A percentile compares a stretch with the other conserved stretches of the same genome.
These are phyloP conservation scores for Mycena maculata DNA, from an alignment of 768 basidiomycete species.

Conservation along the genomic window DNA sequence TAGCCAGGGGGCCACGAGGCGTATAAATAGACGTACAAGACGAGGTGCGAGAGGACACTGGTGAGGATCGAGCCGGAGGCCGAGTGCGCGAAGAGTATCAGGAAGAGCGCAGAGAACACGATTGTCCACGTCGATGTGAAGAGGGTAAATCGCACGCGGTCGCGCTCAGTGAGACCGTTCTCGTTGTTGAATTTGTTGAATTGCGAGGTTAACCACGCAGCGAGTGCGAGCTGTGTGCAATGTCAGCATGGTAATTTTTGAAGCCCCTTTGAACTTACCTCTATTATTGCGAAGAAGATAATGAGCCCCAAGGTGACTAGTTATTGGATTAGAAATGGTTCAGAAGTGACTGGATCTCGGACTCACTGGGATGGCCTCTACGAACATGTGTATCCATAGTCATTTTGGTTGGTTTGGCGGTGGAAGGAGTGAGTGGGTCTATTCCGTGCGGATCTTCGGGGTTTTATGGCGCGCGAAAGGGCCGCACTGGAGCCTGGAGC, in stretches of 20 bases:
- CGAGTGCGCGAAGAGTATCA: conserved; percentile 65
- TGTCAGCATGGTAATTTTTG: not conserved
- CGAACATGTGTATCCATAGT: conserved; percentile 54
- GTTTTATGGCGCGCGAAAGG: not conserved
- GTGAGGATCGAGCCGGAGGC: conserved; percentile 62
- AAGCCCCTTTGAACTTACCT: conserved; percentile 52
- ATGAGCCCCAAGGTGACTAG: conserved; percentile 65
- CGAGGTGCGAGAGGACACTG: conserved; percentile 71
- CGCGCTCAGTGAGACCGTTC: conserved; percentile 59
- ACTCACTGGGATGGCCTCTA: conserved; percentile 68
- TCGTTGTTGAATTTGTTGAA: conserved; percentile 71
- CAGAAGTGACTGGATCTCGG: not conserved
- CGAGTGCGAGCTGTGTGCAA: conserved; percentile 65
- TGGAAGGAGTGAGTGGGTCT: not conserved
- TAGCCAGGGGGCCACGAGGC: conserved; percentile 3
- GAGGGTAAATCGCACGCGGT: conserved; percentile 73
- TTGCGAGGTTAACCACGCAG: conserved; percentile 76
- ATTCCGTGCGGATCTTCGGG: not conserved
- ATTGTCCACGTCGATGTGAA: conserved; percentile 83
- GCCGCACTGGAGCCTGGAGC: too few species aligned
- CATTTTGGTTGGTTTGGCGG: conserved; percentile 39
- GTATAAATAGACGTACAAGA: conserved; percentile 62
- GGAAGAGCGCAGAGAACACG: conserved; percentile 61
- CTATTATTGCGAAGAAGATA: conserved; percentile 72
- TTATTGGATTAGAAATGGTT: conserved; percentile 8